Conservation (phyloP, 805 yeast species). For the Tetrapisispora namnaoensis region DNA sequence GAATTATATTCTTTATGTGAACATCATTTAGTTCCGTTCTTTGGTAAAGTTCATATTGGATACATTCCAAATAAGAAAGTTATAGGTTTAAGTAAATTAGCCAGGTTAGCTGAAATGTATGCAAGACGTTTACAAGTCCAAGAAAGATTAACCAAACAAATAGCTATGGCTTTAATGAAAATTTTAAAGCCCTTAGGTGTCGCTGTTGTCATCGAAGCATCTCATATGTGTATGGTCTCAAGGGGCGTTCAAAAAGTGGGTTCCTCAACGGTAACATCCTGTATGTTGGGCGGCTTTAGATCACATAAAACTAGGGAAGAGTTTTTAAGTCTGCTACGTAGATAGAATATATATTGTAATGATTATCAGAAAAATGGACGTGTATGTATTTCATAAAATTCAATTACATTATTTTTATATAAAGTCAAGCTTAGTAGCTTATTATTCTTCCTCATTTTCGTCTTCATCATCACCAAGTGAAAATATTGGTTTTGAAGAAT, state of each 20-base stretch:
- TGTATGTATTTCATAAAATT: neutral
- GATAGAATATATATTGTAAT: slow-evolving; percentile 28
- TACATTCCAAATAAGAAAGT: slow-evolving; percentile 93
- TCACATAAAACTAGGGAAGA: slow-evolving; percentile 96
- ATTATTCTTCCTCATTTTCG: neutral
- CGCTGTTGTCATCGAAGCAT: slow-evolving; percentile 95
- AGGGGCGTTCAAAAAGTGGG: slow-evolving; percentile 96
- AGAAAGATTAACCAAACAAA: slow-evolving; percentile 92
- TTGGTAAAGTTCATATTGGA: slow-evolving; percentile 96
- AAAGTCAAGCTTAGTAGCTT: neutral
- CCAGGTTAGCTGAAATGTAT: slow-evolving; percentile 95
- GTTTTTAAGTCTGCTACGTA: slow-evolving; percentile 70
- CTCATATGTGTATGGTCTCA: slow-evolving; percentile 99
- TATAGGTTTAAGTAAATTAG: slow-evolving; percentile 84
- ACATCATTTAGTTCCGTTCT: slow-evolving; percentile 95
- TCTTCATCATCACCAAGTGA: slow-evolving; percentile 1
- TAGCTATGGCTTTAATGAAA: slow-evolving; percentile 90
- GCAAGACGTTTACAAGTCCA: slow-evolving; percentile 95
- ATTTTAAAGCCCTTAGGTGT: slow-evolving; percentile 92
- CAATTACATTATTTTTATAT: neutral
- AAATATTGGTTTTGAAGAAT: neutral
- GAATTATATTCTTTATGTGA: slow-evolving; percentile 90
- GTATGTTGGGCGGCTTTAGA: slow-evolving; percentile 95
- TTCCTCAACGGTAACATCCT: slow-evolving; percentile 84
- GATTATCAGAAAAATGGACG: neutral